Evolutionary conservation across 139 green algal species (phyloP).

Genomic region (Micromonas pusilla): DNA sequence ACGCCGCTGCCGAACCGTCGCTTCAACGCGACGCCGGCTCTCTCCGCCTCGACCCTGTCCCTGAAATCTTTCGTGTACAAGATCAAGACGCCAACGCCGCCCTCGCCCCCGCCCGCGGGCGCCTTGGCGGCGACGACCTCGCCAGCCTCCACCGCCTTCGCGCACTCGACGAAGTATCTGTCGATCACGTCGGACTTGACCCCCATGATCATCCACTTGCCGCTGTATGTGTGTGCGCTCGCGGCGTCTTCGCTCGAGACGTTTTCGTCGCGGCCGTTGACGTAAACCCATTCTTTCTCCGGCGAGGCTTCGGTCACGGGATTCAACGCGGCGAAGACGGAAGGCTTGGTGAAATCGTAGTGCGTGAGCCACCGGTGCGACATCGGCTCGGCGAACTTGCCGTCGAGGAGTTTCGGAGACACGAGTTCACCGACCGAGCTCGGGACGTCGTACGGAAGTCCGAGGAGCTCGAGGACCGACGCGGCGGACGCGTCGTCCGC

Average conservation of each 20-base stretch:
- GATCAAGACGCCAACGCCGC: background rate
- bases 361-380: background rate
- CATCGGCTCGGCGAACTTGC: background rate
- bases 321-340: background rate
- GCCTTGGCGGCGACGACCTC: background rate
- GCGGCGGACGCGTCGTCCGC: background rate
- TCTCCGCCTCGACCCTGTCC: background rate
- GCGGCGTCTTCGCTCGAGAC: background rate
- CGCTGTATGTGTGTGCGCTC: background rate
- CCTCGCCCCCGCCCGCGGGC: background rate
- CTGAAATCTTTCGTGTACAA: background rate
- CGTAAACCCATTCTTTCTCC: background rate
- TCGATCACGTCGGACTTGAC: background rate
- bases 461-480: background rate
- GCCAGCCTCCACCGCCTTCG: background rate
- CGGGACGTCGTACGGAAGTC: background rate
- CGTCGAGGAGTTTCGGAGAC: background rate
- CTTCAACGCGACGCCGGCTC: background rate
- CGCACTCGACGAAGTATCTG: background rate
- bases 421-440: background rate
- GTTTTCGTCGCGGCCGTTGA: background rate
- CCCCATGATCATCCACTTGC: background rate
- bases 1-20: background rate
- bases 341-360: background rate
- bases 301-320: background rate